Evolutionary conservation across 139 green algal genomes (phyloP), one percentile per base, ranked within the genome.

Genomic region (Diplosphaera chodatii): DNA sequence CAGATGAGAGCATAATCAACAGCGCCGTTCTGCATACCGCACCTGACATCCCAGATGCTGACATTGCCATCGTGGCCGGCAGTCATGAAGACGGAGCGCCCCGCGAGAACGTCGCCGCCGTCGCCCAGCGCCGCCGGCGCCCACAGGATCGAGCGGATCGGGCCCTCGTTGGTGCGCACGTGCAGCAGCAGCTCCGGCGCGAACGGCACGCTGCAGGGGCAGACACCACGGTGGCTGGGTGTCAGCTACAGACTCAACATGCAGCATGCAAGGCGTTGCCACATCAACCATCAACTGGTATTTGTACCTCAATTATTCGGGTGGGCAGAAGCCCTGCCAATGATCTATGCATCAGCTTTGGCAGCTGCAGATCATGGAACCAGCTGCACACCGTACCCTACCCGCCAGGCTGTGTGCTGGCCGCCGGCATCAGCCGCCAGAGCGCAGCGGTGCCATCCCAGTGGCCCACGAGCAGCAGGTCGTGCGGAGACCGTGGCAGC

Each of bases 371-470:
- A n/a, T n/a, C n/a, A n/a, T n/a, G n/a, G n/a, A n/a, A n/a, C n/a
- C n/a, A n/a, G n/a, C n/a, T n/a, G n/a, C n/a, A n/a, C n/a, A n/a
- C n/a, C n/a, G n/a, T n/a, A n/a, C n/a, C n/a, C n/a, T n/a, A n/a
- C n/a, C n/a, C n/a, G n/a, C n/a, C n/a, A n/a, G n/a, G n/a, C n/a
- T n/a, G n/a, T n/a, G n/a, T n/a, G n/a, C n/a, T n/a, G n/a, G 8
- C n/a, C 25, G 55, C 29, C 13, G 69, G 69, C 33, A 32, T 32
- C 23, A 74, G 32, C 16, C 69, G 55, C 8, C 40, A 48, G 3
- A 74, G 32, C 23, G 69, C 69, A n/a, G 68, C 59, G 6, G 40
- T 68, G 56, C 69, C 69, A 34, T 74, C 69, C 69, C 69, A 74
- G 33, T 37, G 31, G 27, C 32, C 20, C 23, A 73, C 68, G 29